Percentiles rank a stretch among this genome's conserved stretches.
Evolutionary conservation across 1,139 yeast genomes (phyloP).

Genomic region (Candida neerlandica): DNA sequence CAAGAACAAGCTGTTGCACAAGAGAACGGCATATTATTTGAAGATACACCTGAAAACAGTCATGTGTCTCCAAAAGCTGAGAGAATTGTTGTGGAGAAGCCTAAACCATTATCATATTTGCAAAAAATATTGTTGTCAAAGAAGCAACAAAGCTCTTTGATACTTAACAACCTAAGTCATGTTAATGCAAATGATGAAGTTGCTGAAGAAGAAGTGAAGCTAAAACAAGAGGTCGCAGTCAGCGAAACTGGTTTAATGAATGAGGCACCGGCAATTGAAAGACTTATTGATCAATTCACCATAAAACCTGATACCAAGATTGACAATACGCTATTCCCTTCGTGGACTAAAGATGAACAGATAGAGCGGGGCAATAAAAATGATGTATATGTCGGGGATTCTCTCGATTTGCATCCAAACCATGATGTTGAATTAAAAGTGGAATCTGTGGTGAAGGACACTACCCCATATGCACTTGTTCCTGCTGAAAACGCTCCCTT

Average conservation of each 20-base stretch:
- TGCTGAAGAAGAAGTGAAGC: neutral
- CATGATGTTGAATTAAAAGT: too few relatives aligned
- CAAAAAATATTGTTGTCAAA: conserved; percentile 22
- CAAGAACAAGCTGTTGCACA: neutral
- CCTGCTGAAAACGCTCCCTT: neutral
- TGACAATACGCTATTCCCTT: neutral
- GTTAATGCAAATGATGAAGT: neutral
- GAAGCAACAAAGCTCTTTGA: conserved; percentile 3
- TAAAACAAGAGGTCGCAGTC: neutral
- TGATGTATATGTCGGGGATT: neutral
- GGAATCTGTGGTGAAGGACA: neutral
- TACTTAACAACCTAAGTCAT: neutral
- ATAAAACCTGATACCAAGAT: neutral
- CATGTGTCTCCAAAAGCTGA: neutral
- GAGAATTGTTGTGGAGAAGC: conserved; percentile 5
- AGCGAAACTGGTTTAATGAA: neutral
- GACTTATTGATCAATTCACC: conserved; percentile 3
- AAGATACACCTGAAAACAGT: neutral
- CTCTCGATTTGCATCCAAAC: too few relatives aligned
- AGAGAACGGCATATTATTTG: neutral
- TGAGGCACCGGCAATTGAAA: neutral
- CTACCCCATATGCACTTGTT: neutral
- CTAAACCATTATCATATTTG: conserved; percentile 27
- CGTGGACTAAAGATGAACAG: neutral
- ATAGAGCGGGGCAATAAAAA: too few relatives aligned